These are phyloP conservation scores for Buddleja alternifolia DNA, from an alignment of 257 asterid species.

Conservation along the genomic window DNA sequence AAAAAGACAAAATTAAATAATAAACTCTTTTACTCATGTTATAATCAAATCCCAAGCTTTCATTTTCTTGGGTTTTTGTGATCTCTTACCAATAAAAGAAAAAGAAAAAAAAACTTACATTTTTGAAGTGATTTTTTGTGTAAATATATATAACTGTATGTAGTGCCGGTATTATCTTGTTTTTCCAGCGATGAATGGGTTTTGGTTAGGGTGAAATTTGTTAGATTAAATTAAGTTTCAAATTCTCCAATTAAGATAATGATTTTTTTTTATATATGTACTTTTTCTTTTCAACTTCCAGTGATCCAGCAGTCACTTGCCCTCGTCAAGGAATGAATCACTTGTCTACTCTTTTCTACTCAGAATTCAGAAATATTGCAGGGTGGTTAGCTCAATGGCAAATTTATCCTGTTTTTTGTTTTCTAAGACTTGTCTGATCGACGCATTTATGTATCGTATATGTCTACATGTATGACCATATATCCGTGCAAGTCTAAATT, in stretches of 20 bases:
- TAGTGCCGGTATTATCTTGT: slow-evolving; percentile 24
- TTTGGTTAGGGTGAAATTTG: slow-evolving; percentile 32
- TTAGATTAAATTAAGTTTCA: slow-evolving; percentile 1
- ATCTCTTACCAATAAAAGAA: too few species aligned
- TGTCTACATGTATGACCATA: slow-evolving; percentile 51
- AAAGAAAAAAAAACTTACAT: too few species aligned
- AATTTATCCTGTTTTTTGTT: slow-evolving; percentile 32
- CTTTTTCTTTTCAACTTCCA: neutral
- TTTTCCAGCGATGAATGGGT: slow-evolving; percentile 39
- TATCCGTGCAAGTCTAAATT: too few species aligned
- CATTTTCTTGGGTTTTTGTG: too few species aligned
- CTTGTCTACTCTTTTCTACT: neutral
- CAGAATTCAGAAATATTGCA: slow-evolving; percentile 37
- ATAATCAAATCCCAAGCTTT: too few species aligned
- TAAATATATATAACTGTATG: slow-evolving; percentile 44
- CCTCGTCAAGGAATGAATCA: slow-evolving; percentile 31
- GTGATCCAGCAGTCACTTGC: slow-evolving; percentile 15
- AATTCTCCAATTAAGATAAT: neutral
- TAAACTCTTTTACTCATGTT: too few species aligned
- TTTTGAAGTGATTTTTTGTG: neutral
- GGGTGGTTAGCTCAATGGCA: slow-evolving; percentile 40
- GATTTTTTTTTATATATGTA: neutral
- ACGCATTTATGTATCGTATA: slow-evolving; percentile 70
- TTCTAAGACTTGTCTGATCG: slow-evolving; percentile 56
- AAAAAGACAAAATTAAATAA: too few species aligned